phyloP scores from a whole-genome alignment of 169 alveolate species.

The Plasmodium berghei region DNA sequence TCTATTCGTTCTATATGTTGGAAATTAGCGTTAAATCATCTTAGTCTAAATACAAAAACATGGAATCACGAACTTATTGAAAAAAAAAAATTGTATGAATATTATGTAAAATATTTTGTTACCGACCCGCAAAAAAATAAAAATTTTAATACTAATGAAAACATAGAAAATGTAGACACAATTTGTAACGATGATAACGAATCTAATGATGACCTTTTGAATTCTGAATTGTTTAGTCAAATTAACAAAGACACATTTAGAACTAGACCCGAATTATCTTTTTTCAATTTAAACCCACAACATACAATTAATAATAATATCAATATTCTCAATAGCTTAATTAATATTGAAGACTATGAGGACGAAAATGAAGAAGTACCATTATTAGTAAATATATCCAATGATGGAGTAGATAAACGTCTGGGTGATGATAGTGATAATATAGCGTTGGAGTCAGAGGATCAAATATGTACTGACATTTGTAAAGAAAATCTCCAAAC shows the following conservation, averaged over 20 bases:
- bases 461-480: not conserved
- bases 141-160: not conserved
- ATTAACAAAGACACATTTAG: slow-evolving; percentile 76
- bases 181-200: slow-evolving; percentile 27
- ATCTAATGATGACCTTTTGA: slow-evolving; percentile 20
- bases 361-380: slow-evolving; percentile 76
- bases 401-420: not conserved
- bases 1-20: slow-evolving; percentile 75
- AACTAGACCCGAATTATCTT: slow-evolving; percentile 75
- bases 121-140: slow-evolving; percentile 12
- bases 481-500: not conserved
- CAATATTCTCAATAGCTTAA: slow-evolving; percentile 50
- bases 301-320: slow-evolving; percentile 72
- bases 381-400: slow-evolving; percentile 33
- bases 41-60: slow-evolving; percentile 56
- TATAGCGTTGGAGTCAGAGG: not conserved
- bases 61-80: slow-evolving; percentile 67
- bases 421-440: not conserved
- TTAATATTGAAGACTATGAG: slow-evolving; percentile 39
- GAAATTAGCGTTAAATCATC: slow-evolving; percentile 74
- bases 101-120: slow-evolving; percentile 66
- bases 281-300: slow-evolving; percentile 72
- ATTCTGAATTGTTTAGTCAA: slow-evolving; percentile 77
- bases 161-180: not conserved
- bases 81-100: slow-evolving; percentile 69